Evolutionary conservation across 2,329 filamentous ascomycete species (phyloP).

Genomic region (Geoglossum cookeanum): DNA sequence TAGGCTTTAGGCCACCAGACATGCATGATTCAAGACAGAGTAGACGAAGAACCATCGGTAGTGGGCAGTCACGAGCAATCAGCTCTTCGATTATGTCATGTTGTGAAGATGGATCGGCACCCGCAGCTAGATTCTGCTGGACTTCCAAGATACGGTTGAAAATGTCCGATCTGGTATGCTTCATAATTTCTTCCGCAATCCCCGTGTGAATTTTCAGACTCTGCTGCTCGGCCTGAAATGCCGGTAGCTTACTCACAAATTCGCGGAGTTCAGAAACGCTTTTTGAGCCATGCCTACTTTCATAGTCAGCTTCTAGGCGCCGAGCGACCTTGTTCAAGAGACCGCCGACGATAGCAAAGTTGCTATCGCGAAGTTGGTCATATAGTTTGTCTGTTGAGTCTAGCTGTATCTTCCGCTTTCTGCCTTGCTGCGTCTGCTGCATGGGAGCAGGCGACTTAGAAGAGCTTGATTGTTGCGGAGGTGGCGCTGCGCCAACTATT

Average conservation of each 20-base stretch:
- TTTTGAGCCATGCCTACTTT: slow-evolving; percentile 68
- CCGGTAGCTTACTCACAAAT: slow-evolving; percentile 84
- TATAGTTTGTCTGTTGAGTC: slow-evolving; percentile 83
- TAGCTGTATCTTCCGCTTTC: slow-evolving; percentile 73
- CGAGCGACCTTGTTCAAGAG: slow-evolving; percentile 80
- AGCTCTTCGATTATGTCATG: slow-evolving; percentile 85
- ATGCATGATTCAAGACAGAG: slow-evolving; percentile 85
- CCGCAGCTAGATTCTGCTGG: slow-evolving; percentile 86
- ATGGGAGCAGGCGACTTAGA: slow-evolving; percentile 34
- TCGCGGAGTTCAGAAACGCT: slow-evolving; percentile 82
- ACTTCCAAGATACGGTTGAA: slow-evolving; percentile 82
- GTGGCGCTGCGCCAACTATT: slow-evolving; percentile 57
- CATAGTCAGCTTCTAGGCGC: slow-evolving; percentile 70
- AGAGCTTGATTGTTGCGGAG: slow-evolving; percentile 27
- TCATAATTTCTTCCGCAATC: slow-evolving; percentile 87
- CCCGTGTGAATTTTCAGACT: slow-evolving; percentile 84
- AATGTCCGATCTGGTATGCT: slow-evolving; percentile 70
- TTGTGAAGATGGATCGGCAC: slow-evolving; percentile 71
- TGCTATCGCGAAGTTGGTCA: slow-evolving; percentile 69
- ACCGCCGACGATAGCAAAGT: slow-evolving; percentile 85
- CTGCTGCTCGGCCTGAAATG: slow-evolving; percentile 82
- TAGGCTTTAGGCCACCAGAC: slow-evolving; percentile 68
- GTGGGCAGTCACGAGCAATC: slow-evolving; percentile 68
- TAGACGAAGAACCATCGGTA: slow-evolving; percentile 65
- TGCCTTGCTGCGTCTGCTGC: slow-evolving; percentile 35